phyloP scores from a whole-genome alignment of 768 basidiomycete genomes.

The Cubamyces sp. region DNA sequence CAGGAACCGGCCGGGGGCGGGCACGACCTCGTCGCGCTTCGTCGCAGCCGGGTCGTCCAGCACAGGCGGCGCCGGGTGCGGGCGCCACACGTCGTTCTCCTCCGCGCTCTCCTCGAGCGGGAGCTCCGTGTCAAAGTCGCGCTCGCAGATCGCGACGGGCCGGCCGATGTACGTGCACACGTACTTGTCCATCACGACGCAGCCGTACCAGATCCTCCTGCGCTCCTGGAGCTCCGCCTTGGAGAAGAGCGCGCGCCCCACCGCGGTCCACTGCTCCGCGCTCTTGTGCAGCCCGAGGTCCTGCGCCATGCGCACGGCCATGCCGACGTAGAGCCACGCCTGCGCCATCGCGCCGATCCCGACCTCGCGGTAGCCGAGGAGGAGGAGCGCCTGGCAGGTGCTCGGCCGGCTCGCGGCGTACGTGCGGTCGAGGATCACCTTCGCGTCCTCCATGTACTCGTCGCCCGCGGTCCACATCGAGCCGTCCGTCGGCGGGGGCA shows the following conservation, averaged over 20 bases:
- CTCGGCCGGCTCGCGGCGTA: conserved; percentile 75
- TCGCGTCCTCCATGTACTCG: conserved; percentile 68
- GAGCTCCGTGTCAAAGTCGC: conserved; percentile 74
- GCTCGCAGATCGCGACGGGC: conserved; percentile 73
- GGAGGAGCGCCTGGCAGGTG: conserved; percentile 78
- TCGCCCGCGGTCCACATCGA: conserved; percentile 87
- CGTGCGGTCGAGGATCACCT: conserved; percentile 62
- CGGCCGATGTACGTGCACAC: conserved; percentile 81
- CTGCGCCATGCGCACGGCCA: conserved; percentile 93
- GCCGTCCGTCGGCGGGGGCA: conserved; percentile 45
- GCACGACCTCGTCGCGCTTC: conserved; percentile 26
- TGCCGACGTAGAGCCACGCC: conserved; percentile 85
- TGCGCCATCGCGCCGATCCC: conserved; percentile 90
- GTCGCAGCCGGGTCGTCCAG: conserved; percentile 33
- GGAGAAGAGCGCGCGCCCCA: conserved; percentile 58
- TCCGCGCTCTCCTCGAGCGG: conserved; percentile 71
- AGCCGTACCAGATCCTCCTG: conserved; percentile 77
- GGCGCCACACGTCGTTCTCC: conserved; percentile 58
- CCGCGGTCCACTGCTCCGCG: conserved; percentile 72
- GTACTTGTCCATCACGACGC: conserved; percentile 79
- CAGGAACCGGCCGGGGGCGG: conserved; percentile 53
- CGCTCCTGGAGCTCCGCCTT: conserved; percentile 69
- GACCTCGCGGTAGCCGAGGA: conserved; percentile 84
- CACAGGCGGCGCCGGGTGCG: conserved; percentile 45
- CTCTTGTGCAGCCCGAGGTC: conserved; percentile 83